Evolutionary conservation across 2,329 filamentous ascomycete species (phyloP).

Genomic region (Nectriaceae sp.): DNA sequence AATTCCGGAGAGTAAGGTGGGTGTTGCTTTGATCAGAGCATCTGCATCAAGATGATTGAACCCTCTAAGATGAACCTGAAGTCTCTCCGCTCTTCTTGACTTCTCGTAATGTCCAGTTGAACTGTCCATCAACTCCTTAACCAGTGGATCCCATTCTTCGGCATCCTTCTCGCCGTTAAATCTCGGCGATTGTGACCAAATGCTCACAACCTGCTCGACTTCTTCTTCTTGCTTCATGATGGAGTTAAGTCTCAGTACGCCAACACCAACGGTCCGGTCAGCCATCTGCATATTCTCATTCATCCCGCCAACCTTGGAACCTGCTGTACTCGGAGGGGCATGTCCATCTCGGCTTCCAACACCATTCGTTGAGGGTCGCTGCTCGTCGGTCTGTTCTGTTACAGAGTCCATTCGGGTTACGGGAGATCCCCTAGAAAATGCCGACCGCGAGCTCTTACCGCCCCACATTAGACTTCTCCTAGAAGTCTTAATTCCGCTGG

Average conservation of each 20-base stretch:
- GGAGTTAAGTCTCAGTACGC: constrained; percentile 73
- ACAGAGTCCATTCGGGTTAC: constrained; percentile 56
- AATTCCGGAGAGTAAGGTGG: constrained; percentile 82
- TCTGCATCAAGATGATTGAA: constrained; percentile 81
- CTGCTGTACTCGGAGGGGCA: constrained; percentile 55
- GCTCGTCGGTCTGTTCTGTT: constrained; percentile 51
- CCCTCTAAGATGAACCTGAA: constrained; percentile 77
- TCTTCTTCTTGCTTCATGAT: constrained; percentile 73
- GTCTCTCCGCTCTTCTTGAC: constrained; percentile 70
- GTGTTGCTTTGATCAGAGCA: constrained; percentile 78
- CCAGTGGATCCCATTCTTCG: constrained; percentile 72
- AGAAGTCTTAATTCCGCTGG: constrained; percentile 53
- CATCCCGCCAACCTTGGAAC: constrained; percentile 42
- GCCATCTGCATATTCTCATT: constrained; percentile 31
- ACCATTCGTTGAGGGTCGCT: constrained; percentile 37
- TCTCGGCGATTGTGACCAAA: constrained; percentile 69
- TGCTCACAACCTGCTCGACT: constrained; percentile 71
- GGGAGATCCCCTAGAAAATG: constrained; percentile 53
- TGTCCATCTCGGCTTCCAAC: constrained; percentile 47
- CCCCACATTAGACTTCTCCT: constrained; percentile 73
- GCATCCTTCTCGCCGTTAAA: constrained; percentile 58
- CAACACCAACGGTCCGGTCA: constrained; percentile 71
- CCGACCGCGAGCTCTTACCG: constrained; percentile 55
- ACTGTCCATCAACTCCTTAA: constrained; percentile 74
- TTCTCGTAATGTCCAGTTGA: constrained; percentile 74